Conservation (phyloP, 805 yeast genomes). For the Metschnikowia amazonensis region DNA sequence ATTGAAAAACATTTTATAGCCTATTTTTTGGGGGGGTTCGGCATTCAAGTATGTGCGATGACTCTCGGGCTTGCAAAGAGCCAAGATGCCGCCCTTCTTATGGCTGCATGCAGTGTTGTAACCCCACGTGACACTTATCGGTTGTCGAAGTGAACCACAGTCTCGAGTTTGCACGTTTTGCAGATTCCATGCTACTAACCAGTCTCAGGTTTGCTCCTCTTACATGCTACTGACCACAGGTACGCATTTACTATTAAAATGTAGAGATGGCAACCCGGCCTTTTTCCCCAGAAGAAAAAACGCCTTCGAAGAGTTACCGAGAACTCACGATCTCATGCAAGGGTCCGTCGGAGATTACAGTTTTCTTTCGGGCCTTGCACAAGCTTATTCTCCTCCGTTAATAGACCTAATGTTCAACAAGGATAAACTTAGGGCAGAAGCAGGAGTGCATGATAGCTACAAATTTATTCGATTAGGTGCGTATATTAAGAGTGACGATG, state of each 20-base stretch:
- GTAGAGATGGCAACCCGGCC: constrained; percentile 19
- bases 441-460: constrained; percentile 16
- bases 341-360: constrained; percentile 17
- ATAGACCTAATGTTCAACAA: constrained; percentile 19
- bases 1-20: constrained; percentile 5
- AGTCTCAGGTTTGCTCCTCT: too few species aligned
- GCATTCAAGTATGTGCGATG: background rate
- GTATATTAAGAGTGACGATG: background rate
- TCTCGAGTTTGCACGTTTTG: background rate
- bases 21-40: background rate
- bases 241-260: constrained; percentile 1
- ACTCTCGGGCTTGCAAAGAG: background rate
- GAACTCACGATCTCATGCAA: constrained; percentile 21
- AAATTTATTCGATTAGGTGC: background rate
- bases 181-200: too few species aligned
- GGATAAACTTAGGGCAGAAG: constrained; percentile 23
- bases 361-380: constrained; percentile 14
- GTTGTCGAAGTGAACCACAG: background rate
- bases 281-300: background rate
- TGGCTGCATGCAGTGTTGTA: constrained; percentile 1
- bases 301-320: constrained; percentile 15
- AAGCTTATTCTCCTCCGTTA: constrained; percentile 22
- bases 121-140: constrained; percentile 8
- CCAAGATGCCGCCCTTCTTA: too few species aligned
- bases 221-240: background rate